These are phyloP conservation scores for Aspergillus sp. DNA, from an alignment of 2,329 filamentous ascomycete species.

Conservation along the genomic window DNA sequence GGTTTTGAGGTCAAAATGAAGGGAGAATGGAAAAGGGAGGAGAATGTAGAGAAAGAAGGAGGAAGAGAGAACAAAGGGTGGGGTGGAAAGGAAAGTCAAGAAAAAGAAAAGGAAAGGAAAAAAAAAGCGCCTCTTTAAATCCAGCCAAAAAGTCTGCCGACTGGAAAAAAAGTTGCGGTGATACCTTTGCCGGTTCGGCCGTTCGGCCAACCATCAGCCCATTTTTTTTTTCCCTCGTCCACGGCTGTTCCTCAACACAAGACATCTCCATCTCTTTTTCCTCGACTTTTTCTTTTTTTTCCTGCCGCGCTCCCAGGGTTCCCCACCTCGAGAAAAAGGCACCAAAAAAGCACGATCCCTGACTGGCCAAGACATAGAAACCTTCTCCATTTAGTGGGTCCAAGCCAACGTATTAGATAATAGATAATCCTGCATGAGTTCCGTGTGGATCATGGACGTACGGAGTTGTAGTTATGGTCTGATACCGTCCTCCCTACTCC, in stretches of 20 bases:
- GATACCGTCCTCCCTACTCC: not conserved
- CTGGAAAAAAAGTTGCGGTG: slow-evolving; percentile 5
- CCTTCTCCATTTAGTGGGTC: slow-evolving; percentile 4
- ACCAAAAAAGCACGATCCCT: slow-evolving; percentile 2
- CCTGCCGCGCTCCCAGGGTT: not conserved
- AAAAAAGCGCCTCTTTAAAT: slow-evolving; percentile 2
- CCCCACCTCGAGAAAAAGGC: slow-evolving; percentile 9
- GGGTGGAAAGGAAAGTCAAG: slow-evolving; percentile 5
- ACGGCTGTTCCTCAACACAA: not conserved
- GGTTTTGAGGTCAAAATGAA: slow-evolving; percentile 1
- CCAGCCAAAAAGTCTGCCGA: not conserved
- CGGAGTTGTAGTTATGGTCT: not conserved
- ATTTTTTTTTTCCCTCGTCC: not conserved
- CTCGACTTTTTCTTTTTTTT: slow-evolving; percentile 10
- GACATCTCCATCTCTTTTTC: slow-evolving; percentile 5
- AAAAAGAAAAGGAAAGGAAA: slow-evolving; percentile 6
- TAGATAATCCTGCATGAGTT: not conserved
- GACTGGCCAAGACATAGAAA: not conserved
- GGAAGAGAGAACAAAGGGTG: slow-evolving; percentile 1
- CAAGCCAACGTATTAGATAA: slow-evolving; percentile 7
- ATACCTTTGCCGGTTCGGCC: slow-evolving; percentile 1
- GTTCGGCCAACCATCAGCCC: slow-evolving; percentile 9
- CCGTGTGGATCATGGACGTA: no score
- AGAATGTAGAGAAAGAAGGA: slow-evolving; percentile 11
- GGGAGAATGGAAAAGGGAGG: slow-evolving; percentile 9